These are phyloP conservation scores for Lactarius indigo DNA, from an alignment of 768 basidiomycete species.

Conservation along the genomic window DNA sequence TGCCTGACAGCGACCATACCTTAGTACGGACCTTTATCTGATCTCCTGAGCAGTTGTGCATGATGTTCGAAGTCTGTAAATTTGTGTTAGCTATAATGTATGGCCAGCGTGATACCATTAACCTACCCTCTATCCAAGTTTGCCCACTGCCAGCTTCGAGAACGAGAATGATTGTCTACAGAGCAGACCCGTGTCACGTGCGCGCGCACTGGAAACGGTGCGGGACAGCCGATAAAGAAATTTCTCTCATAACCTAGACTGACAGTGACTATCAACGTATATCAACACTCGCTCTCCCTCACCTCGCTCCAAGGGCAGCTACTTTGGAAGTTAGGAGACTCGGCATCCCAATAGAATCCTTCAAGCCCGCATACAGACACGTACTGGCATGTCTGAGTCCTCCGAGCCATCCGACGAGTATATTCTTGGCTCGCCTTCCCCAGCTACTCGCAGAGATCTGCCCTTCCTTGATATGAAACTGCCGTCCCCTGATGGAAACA, in stretches of 20 bases:
- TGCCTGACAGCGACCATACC: background rate
- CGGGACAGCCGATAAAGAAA: background rate
- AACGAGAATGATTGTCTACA: background rate
- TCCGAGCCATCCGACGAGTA: background rate
- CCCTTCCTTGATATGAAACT: background rate
- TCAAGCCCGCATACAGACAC: background rate
- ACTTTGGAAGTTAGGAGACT: background rate
- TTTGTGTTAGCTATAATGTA: background rate
- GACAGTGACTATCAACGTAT: background rate
- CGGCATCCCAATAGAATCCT: background rate
- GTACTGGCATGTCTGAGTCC: background rate
- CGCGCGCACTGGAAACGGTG: background rate
- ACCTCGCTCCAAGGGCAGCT: background rate
- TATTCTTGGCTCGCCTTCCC: background rate
- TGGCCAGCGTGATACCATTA: background rate
- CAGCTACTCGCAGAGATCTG: background rate
- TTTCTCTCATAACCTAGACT: background rate
- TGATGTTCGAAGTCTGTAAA: conserved; percentile 6
- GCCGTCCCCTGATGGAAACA: background rate
- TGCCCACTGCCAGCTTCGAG: background rate
- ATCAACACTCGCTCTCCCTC: background rate
- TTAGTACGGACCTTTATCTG: background rate
- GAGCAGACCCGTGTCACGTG: background rate
- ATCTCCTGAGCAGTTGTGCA: background rate
- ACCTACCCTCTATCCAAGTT: background rate